phyloP scores from a whole-genome alignment of 768 basidiomycete genomes.

The Naematelia aurantialba region DNA sequence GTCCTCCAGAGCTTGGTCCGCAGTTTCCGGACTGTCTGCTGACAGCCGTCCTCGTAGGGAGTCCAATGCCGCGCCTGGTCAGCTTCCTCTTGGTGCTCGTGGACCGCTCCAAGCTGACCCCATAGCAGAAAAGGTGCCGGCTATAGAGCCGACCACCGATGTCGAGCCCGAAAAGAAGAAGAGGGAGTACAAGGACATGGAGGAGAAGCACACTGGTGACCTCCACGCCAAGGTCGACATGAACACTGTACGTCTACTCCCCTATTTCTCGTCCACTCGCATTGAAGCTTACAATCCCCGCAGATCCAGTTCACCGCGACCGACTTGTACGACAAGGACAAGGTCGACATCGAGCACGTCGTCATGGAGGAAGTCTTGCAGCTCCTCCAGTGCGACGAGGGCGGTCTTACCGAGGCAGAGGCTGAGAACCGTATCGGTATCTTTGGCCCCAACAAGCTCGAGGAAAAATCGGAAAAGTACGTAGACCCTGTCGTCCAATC shows the following conservation, averaged over 20 bases:
- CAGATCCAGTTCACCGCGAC: conserved; percentile 51
- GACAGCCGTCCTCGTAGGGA: conserved; percentile 3
- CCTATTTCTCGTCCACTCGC: background rate
- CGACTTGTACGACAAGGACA: conserved; percentile 85
- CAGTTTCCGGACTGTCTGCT: background rate
- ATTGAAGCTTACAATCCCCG: background rate
- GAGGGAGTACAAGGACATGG: conserved; percentile 49
- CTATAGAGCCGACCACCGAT: conserved; percentile 10
- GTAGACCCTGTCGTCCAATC: conserved; percentile 11
- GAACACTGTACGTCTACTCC: conserved; percentile 36
- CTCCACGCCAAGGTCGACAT: conserved; percentile 46
- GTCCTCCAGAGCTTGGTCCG: background rate
- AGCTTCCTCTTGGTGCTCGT: conserved; percentile 11
- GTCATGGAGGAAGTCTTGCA: conserved; percentile 95
- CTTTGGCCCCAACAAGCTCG: conserved; percentile 91
- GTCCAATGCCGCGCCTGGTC: conserved; percentile 26
- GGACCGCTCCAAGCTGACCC: background rate
- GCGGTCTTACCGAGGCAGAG: conserved; percentile 72
- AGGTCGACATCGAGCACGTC: conserved; percentile 96
- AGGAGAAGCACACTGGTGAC: conserved; percentile 43
- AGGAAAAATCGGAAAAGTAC: conserved; percentile 62
- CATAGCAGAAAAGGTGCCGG: background rate
- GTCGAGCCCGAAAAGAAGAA: conserved; percentile 40
- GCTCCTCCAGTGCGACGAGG: conserved; percentile 82
- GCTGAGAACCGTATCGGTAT: conserved; percentile 78